phyloP scores from a whole-genome alignment of 192 early-diverging fungal genomes.

The Coemansia sp. region DNA sequence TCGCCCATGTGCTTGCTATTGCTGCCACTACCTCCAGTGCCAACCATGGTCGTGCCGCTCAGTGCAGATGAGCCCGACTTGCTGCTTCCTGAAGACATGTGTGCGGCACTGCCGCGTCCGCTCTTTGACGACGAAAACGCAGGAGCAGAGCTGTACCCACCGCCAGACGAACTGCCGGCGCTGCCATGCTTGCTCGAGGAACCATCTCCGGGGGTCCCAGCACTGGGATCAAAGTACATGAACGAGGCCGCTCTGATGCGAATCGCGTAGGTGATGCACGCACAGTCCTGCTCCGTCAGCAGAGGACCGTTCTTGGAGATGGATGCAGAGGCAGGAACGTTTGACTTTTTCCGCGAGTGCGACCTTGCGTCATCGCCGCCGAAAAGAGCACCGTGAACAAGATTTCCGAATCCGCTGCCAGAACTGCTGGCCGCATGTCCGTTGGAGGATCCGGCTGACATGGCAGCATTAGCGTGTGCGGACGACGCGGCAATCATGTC shows the following conservation, averaged over 20 bases:
- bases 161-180: neutral
- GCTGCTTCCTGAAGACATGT: constrained; percentile 24
- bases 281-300: constrained; percentile 53
- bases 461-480: constrained; percentile 17
- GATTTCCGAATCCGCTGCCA: constrained; percentile 29
- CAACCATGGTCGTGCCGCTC: neutral
- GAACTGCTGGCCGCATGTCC: constrained; percentile 6
- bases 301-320: constrained; percentile 24
- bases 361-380: constrained; percentile 35
- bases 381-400: constrained; percentile 48
- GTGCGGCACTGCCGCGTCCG: constrained; percentile 31
- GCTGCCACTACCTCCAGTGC: neutral
- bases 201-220: neutral
- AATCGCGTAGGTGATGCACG: constrained; percentile 52
- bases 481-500: constrained; percentile 32
- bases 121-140: constrained; percentile 31
- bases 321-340: constrained; percentile 13
- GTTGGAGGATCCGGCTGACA: constrained; percentile 19
- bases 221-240: constrained; percentile 42
- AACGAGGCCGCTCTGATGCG: constrained; percentile 53
- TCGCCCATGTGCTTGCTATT: constrained; percentile 9
- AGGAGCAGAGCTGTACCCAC: constrained; percentile 37
- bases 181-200: neutral
- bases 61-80: constrained; percentile 8
- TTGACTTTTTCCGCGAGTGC: constrained; percentile 48